Evolutionary conservation across 306 rosid genomes (phyloP).

Genomic region (Canavalia ensiformis): DNA sequence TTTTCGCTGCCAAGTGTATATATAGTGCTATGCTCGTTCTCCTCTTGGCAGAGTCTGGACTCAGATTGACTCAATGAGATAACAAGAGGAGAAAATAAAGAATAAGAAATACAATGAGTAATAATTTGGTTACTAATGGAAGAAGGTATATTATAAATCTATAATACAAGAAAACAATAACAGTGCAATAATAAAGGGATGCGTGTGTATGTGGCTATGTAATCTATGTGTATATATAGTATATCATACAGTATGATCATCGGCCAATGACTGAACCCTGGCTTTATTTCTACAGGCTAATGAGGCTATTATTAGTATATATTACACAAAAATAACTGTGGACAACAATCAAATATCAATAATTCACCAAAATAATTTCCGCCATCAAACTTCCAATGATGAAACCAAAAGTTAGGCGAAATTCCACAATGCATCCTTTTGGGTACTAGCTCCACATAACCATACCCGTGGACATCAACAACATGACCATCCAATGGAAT

Average conservation of each 20-base stretch:
- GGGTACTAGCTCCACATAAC: constrained; percentile 58
- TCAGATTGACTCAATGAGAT: background rate
- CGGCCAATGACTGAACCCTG: constrained; percentile 28
- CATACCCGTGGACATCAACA: constrained; percentile 61
- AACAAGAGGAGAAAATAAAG: background rate
- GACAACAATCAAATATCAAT: constrained; percentile 36
- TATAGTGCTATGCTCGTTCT: too few relatives aligned
- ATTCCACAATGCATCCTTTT: background rate
- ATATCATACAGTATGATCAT: constrained; percentile 30
- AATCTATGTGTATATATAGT: background rate
- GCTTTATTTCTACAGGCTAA: constrained; percentile 45
- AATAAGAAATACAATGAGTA: too few relatives aligned
- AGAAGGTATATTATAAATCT: background rate
- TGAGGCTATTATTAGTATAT: background rate
- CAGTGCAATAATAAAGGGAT: background rate
- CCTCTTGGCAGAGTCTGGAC: too few relatives aligned
- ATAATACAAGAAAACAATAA: background rate
- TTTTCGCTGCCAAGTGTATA: too few relatives aligned
- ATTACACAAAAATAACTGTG: constrained; percentile 43
- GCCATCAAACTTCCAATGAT: background rate
- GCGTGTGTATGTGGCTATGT: background rate
- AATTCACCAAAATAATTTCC: constrained; percentile 20
- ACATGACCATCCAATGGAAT: constrained; percentile 55
- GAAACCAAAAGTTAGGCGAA: background rate
- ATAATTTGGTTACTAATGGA: background rate